Base-by-base conservation (phyloP, 164 flowering plant genomes). In the Amborella trichopoda region DNA sequence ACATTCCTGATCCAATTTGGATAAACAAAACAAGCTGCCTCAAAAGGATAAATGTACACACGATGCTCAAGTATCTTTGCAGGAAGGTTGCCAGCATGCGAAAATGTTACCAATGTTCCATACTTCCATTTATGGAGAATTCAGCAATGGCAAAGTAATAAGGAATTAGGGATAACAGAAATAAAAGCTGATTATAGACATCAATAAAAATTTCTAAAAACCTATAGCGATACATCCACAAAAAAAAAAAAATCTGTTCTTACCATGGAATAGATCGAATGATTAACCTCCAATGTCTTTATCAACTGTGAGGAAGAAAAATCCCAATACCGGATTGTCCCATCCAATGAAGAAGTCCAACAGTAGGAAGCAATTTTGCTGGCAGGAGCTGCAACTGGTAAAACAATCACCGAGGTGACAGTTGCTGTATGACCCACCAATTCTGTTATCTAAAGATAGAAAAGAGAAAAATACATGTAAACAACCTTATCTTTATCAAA, bases 281-380 rank as follows among this genome's bases (percentile, higher is more conserved):
- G 39, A n/a, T 47, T 27, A 48, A 80, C 36, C 49, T 80, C 69
- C 10, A 87, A 54, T 18, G 75, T 87, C 66, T 74, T 87, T 48
- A 91, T 60, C 56, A 78, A 51, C 58, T 78, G 88, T 0, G 90
- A 75, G 18, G 57, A 59, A n/a, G 94, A 66, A 49, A 81, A 91
- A 64, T 91, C 95, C 99, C 99, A 91, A 52, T 80, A 74, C 6
- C 80, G 60, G 55, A 91, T 80, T 13, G 85, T 82, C 6, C 96
- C 96, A 68, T 91, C 99, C 4, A 87, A 76, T 2, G 96, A 84
- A 6, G 95, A 56, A 5, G 96, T 91, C 99, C 99, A 91, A 54
- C 99, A 87, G 48, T 68, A 68, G 50, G 77, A 71, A 23, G 82
- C 34, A 10, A 74, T 18, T 43, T 70, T 75, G 46, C 61, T 68